Evolutionary conservation across 352 stramenopile species (phyloP).

Genomic region (Phytophthora kernoviae): DNA sequence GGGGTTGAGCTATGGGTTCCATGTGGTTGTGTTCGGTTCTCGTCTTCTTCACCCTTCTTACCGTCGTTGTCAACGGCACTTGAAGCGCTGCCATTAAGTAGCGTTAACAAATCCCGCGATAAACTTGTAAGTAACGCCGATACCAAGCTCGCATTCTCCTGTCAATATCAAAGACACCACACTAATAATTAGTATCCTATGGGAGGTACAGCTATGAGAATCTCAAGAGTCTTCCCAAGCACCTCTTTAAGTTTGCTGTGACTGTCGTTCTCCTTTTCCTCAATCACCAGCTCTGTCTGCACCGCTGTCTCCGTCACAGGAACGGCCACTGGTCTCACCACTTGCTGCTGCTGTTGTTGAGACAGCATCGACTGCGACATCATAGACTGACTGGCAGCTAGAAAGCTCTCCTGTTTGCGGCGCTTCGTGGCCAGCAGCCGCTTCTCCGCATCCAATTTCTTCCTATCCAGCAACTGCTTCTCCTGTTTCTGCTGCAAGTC

Average conservation of each 20-base stretch:
- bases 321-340: conserved; percentile 10
- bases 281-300: conserved; percentile 35
- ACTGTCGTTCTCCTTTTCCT: conserved; percentile 1
- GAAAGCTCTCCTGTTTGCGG: conserved; percentile 59
- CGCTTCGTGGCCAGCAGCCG: conserved; percentile 67
- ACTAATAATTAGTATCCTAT: neutral
- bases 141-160: conserved; percentile 50
- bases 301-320: conserved; percentile 38
- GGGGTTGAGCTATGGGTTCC: conserved; percentile 18
- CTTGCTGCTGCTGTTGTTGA: conserved; percentile 23
- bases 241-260: conserved; percentile 14
- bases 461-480: conserved; percentile 58
- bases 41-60: conserved; percentile 8
- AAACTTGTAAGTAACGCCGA: conserved; percentile 45
- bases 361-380: conserved; percentile 12
- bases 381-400: conserved; percentile 56
- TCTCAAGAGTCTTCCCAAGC: neutral
- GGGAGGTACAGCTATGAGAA: neutral
- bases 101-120: conserved; percentile 33
- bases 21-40: conserved; percentile 21
- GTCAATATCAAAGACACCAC: neutral
- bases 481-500: conserved; percentile 48
- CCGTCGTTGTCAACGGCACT: neutral
- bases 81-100: conserved; percentile 30
- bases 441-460: conserved; percentile 71